These are phyloP conservation scores for Scleroderma citrinum DNA, from an alignment of 768 basidiomycete genomes.

Conservation along the genomic window DNA sequence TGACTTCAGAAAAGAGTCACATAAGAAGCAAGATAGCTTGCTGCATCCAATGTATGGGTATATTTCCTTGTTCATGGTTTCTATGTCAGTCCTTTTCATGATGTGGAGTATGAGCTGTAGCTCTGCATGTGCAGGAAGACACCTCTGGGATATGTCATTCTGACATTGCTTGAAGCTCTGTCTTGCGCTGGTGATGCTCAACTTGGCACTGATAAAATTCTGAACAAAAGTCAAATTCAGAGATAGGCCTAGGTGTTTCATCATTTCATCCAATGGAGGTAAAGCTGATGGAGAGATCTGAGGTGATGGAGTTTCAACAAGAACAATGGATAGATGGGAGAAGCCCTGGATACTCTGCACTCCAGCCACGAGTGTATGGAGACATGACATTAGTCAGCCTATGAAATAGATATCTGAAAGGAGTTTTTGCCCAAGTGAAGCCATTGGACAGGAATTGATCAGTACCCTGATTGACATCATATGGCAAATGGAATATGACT, in stretches of 20 bases:
- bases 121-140: neutral
- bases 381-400: neutral
- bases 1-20: neutral
- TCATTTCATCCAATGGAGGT: neutral
- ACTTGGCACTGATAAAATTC: neutral
- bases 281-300: neutral
- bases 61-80: neutral
- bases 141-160: neutral
- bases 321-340: neutral
- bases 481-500: neutral
- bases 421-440: neutral
- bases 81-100: neutral
- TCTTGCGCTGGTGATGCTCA: neutral
- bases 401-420: neutral
- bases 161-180: neutral
- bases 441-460: neutral
- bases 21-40: conserved; percentile 1
- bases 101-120: conserved; percentile 1
- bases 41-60: conserved; percentile 3
- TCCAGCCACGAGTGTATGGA: neutral
- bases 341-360: neutral
- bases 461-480: neutral
- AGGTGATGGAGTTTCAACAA: neutral
- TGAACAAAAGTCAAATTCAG: neutral
- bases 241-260: neutral